Percentiles rank a stretch among this genome's conserved stretches.
phyloP scores from a whole-genome alignment of 148 eudicot species.

The Vaccinium macrocarpon region DNA sequence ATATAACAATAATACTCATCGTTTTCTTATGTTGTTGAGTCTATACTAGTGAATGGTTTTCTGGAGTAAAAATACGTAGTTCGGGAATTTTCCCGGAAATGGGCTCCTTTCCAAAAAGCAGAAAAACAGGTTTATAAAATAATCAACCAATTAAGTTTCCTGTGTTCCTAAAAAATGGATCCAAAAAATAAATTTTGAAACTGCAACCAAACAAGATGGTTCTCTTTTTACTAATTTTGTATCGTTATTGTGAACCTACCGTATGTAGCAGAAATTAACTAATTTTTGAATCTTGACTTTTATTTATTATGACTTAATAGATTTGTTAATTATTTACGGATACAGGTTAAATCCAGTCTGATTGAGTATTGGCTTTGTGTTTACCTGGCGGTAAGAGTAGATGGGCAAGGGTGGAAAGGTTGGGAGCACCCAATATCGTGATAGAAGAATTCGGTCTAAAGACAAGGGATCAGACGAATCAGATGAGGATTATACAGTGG shows the following conservation, averaged over 20 bases:
- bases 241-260: neutral
- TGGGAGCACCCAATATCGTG: slow-evolving; percentile 34
- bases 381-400: slow-evolving; percentile 26
- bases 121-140: neutral
- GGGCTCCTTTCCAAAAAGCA: neutral
- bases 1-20: too few relatives aligned
- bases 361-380: slow-evolving; percentile 11
- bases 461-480: slow-evolving; percentile 70
- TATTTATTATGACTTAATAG: neutral
- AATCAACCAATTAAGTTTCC: neutral
- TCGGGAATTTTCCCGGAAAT: neutral
- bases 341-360: slow-evolving; percentile 1
- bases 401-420: slow-evolving; percentile 65
- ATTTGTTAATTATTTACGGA: neutral
- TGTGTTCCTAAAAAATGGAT: neutral
- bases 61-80: neutral
- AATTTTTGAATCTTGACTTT: neutral
- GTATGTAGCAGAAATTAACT: neutral
- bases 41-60: neutral
- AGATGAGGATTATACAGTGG: slow-evolving; percentile 83
- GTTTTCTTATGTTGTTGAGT: neutral
- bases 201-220: neutral
- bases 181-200: neutral
- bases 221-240: neutral
- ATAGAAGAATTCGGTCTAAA: slow-evolving; percentile 31